Conservation (phyloP, 2,329 filamentous ascomycete species). For the Hymenoscyphus scutula region DNA sequence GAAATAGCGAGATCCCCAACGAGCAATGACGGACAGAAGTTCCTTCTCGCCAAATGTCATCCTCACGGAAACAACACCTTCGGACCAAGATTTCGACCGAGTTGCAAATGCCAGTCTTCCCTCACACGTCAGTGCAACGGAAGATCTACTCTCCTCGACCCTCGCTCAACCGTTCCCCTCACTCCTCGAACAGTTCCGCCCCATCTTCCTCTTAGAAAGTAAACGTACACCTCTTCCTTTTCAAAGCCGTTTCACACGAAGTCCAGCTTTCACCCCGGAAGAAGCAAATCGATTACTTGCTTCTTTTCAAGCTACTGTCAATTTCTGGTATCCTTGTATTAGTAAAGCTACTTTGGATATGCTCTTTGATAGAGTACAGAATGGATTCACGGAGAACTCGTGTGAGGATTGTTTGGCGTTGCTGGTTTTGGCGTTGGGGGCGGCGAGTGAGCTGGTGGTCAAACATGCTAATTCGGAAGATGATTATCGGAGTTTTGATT, state of each 20-base stretch:
- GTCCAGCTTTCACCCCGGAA: slow-evolving; percentile 42
- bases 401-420: slow-evolving; percentile 45
- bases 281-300: slow-evolving; percentile 44
- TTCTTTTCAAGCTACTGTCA: slow-evolving; percentile 47
- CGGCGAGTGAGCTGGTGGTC: slow-evolving; percentile 22
- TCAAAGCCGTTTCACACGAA: slow-evolving; percentile 38
- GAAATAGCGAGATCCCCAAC: slow-evolving; percentile 17
- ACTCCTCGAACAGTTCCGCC: slow-evolving; percentile 17
- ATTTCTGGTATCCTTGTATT: slow-evolving; percentile 54
- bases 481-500: slow-evolving; percentile 18
- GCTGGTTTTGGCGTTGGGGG: slow-evolving; percentile 47
- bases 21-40: background rate
- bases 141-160: slow-evolving; percentile 21
- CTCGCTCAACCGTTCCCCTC: slow-evolving; percentile 24
- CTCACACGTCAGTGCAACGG: slow-evolving; percentile 23
- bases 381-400: slow-evolving; percentile 17
- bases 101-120: slow-evolving; percentile 25
- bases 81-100: slow-evolving; percentile 23
- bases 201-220: slow-evolving; percentile 42
- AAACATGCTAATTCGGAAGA: slow-evolving; percentile 11
- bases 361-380: slow-evolving; percentile 20
- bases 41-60: slow-evolving; percentile 18
- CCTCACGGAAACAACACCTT: slow-evolving; percentile 17
- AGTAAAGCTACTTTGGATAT: slow-evolving; percentile 40
- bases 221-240: slow-evolving; percentile 40